A percentile compares a stretch with the other conserved stretches of the same genome.
phyloP scores from a whole-genome alignment of 75 land plant genomes.

The Larix kaempferi region DNA sequence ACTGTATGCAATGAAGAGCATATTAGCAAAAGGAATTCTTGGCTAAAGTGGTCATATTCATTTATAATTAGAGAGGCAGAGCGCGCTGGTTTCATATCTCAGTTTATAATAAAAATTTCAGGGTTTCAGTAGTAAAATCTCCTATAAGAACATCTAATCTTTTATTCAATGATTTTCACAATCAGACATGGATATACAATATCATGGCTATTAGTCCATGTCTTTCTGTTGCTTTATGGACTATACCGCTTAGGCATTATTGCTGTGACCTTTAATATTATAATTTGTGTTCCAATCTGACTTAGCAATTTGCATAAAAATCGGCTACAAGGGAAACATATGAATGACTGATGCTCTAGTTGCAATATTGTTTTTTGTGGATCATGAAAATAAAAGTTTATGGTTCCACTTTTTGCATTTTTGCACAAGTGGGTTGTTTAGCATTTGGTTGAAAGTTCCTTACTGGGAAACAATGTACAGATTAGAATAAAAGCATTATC shows the following conservation, averaged over 20 bases:
- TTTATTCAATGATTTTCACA: too few species aligned
- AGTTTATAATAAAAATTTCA: too few species aligned
- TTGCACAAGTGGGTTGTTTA: background rate
- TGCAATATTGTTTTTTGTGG: background rate
- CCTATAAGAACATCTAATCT: too few species aligned
- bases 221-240: background rate
- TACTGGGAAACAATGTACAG: background rate
- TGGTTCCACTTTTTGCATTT: background rate
- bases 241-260: background rate
- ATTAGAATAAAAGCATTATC: background rate
- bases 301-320: background rate
- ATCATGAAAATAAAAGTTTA: background rate
- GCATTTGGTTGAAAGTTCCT: background rate
- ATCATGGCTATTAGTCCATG: too few species aligned
- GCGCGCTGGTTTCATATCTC: too few species aligned
- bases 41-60: too few species aligned
- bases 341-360: slow-evolving; percentile 2
- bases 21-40: too few species aligned
- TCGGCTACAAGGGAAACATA: background rate
- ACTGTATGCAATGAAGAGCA: too few species aligned
- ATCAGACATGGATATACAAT: too few species aligned
- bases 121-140: too few species aligned
- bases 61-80: too few species aligned
- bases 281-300: background rate
- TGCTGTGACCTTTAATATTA: background rate